phyloP scores from a whole-genome alignment of 1,139 yeast genomes.

The Debaryomyces fabryi region DNA sequence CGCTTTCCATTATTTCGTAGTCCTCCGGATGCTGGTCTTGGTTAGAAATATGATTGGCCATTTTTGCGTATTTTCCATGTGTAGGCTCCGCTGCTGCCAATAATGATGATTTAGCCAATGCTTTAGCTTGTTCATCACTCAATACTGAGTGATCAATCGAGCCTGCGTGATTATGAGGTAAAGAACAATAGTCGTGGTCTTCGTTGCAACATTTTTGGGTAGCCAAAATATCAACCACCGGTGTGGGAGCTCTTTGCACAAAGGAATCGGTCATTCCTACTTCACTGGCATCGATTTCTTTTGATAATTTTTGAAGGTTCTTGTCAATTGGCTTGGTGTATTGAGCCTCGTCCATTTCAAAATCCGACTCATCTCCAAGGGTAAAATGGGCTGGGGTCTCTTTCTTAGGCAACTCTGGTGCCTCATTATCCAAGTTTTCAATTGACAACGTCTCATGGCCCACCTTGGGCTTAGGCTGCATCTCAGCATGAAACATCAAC shows the following conservation, averaged over 20 bases:
- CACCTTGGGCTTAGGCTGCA: slow-evolving; percentile 56
- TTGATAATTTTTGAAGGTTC: slow-evolving; percentile 6
- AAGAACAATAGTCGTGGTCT: slow-evolving; percentile 38
- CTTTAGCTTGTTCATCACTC: slow-evolving; percentile 52
- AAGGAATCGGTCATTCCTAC: slow-evolving; percentile 52
- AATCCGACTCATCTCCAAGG: slow-evolving; percentile 22
- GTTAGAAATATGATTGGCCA: slow-evolving; percentile 36
- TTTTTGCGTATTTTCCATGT: slow-evolving; percentile 49
- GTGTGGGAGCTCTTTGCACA: slow-evolving; percentile 43
- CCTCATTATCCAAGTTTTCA: slow-evolving; percentile 21
- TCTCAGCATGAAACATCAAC: slow-evolving; percentile 92
- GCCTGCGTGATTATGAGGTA: slow-evolving; percentile 45
- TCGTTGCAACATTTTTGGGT: slow-evolving; percentile 21
- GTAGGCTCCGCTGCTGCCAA: slow-evolving; percentile 62
- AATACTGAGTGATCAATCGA: slow-evolving; percentile 41
- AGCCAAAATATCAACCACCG: slow-evolving; percentile 36
- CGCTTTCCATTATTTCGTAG: slow-evolving; percentile 10
- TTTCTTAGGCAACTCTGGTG: slow-evolving; percentile 28
- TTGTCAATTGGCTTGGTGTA: slow-evolving; percentile 5
- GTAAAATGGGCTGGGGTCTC: slow-evolving; percentile 22
- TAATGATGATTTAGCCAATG: slow-evolving; percentile 56
- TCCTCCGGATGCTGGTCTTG: slow-evolving; percentile 16
- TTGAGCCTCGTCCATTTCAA: slow-evolving; percentile 9
- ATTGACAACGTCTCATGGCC: slow-evolving; percentile 26
- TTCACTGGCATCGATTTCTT: slow-evolving; percentile 37